These are phyloP conservation scores for Beauveria sp. DNA, from an alignment of 2,329 filamentous ascomycete genomes.

Conservation along the genomic window DNA sequence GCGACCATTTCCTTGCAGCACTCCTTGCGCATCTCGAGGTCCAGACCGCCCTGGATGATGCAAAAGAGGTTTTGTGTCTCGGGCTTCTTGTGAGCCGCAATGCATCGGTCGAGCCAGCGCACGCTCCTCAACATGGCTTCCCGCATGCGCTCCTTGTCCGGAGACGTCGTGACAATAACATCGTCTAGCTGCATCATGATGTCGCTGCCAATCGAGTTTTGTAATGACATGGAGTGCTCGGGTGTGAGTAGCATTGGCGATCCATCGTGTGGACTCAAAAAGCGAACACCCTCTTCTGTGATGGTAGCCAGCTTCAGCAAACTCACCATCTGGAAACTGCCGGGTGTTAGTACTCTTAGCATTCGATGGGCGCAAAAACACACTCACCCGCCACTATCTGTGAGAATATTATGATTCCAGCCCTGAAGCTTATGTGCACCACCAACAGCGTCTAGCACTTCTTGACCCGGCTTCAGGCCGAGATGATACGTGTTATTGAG, in stretches of 20 bases:
- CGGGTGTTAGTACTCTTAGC: neutral
- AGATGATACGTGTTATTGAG: constrained; percentile 98
- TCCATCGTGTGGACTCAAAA: constrained; percentile 93
- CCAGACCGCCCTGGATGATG: constrained; percentile 93
- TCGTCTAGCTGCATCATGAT: constrained; percentile 99
- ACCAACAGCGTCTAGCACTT: constrained; percentile 76
- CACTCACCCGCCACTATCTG: constrained; percentile 62
- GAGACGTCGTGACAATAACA: constrained; percentile 91
- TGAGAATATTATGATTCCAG: constrained; percentile 93
- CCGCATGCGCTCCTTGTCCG: constrained; percentile 77
- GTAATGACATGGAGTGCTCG: constrained; percentile 90
- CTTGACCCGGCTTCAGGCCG: constrained; percentile 88
- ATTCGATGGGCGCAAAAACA: constrained; percentile 13
- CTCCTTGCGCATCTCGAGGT: constrained; percentile 74
- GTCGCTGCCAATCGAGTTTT: constrained; percentile 95
- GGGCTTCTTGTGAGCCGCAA: constrained; percentile 78
- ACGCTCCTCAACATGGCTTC: constrained; percentile 94
- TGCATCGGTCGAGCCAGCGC: constrained; percentile 92
- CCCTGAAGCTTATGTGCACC: constrained; percentile 92
- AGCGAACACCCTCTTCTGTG: constrained; percentile 91
- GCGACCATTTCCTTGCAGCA: constrained; percentile 85
- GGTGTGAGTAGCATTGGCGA: constrained; percentile 94
- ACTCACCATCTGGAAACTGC: constrained; percentile 97
- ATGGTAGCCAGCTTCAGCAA: constrained; percentile 86
- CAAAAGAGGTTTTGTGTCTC: constrained; percentile 89